Evolutionary conservation across 306 rosid genomes (phyloP), one percentile per base, ranked within the genome.

Genomic region (Inga laurina): DNA sequence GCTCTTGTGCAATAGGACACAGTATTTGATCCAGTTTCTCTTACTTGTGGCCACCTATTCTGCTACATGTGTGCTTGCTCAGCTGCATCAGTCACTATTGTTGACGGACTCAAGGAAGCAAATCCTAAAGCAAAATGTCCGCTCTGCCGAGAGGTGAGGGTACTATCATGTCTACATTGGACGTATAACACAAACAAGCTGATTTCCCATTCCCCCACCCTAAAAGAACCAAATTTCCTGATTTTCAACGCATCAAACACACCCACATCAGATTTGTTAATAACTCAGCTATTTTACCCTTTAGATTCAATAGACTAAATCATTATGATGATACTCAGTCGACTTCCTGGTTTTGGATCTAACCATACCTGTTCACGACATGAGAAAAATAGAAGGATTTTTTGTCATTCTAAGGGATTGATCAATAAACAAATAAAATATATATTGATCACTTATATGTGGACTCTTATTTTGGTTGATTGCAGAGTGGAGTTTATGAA

Each of bases 11-110:
- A 83, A 75, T 88, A 96, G 99, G 99, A 96, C 12, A 92, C 94
- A 3, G 97, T 96, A 82, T 96, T 96, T 84, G 99, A 96, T 90
- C 95, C 99, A 3, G 97, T 92, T 85, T 91, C 98, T 83, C 93
- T 96, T 79, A 84, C 89, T 22, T 96, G 99, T 44, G 98, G 99
- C 69, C 99, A 96, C 81, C 93, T 96, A 84, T 94, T 89, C 92
- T 96, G 99, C 88, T 90, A 87, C 82, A 84, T 91, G 81, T 96
- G 99, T 77, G 93, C 97, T 74, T 92, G 97, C 90, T 94, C 97
- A 0, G 97, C 99, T 77, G 97, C 98, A 59, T 91, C 97, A 3
- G 97, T 92, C 62, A 89, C 91, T 37, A 94, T 92, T 64, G 92
- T 96, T 0, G 85, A 91, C 76, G 94, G 97, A 48, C 91, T 96